phyloP scores from a whole-genome alignment of 768 basidiomycete genomes.

The Solioccasus polychromus region DNA sequence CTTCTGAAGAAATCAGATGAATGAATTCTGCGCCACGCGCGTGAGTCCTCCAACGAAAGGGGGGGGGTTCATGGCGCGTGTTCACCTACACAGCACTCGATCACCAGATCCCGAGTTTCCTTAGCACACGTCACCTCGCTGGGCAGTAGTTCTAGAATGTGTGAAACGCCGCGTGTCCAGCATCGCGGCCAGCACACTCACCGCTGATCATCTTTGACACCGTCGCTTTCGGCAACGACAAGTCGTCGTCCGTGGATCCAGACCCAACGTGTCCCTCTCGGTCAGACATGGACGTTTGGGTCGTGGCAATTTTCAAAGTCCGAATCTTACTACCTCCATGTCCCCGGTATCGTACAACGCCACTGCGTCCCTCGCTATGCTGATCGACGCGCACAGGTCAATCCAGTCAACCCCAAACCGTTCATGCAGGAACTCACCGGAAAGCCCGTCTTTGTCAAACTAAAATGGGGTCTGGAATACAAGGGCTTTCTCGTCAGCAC shows the following conservation, averaged over 20 bases:
- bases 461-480: conserved; percentile 99
- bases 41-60: conserved; percentile 17
- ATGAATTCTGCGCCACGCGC: conserved; percentile 76
- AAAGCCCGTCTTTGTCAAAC: conserved; percentile 89
- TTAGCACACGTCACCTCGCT: conserved; percentile 86
- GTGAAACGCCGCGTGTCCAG: conserved; percentile 2
- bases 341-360: conserved; percentile 48
- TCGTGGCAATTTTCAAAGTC: conserved; percentile 36
- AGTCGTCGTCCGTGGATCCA: conserved; percentile 81
- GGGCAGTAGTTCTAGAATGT: conserved; percentile 75
- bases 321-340: conserved; percentile 49
- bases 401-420: conserved; percentile 97
- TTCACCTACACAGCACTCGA: conserved; percentile 99
- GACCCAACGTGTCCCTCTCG: conserved; percentile 71
- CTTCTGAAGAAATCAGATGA: conserved; percentile 93
- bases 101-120: conserved; percentile 94
- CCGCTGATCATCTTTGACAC: conserved; percentile 97
- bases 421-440: conserved; percentile 98
- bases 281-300: conserved; percentile 71
- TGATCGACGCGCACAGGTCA: conserved; percentile 49
- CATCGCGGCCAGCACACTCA: conserved; percentile 29
- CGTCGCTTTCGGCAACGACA: conserved; percentile 94
- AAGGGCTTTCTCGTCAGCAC: conserved; percentile 99
- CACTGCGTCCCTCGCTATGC: neutral
- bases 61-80: conserved; percentile 23